Evolutionary conservation across 805 yeast genomes (phyloP), one percentile per base, ranked within the genome.

Genomic region (Isabelozyma rhagii): DNA sequence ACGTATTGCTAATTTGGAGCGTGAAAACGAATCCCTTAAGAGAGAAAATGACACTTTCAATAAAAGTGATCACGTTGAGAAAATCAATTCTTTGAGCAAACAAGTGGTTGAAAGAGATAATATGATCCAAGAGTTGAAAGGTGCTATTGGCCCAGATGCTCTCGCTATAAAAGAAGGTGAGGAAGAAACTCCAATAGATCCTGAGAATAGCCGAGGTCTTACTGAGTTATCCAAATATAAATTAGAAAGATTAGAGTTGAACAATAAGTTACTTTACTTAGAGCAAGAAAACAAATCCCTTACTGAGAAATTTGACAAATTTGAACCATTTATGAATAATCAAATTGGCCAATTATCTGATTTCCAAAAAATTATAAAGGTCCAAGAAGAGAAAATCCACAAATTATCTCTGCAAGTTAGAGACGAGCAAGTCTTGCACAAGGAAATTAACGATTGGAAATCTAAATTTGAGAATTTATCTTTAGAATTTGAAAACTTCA

Each of bases 351-450:
- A 82, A 48, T 67, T 84, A 34, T 68, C 74, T 10, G 74, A 74
- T 17, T 64, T 87, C 60, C 85, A 85, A 57, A 66, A 71, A 15
- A 60, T 86, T 21, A 75, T 87, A 28, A 75, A 79, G 55, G 64
- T 67, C 6, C 91, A 83, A 63, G 79, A 79, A 47, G 67, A 63
- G 3, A 66, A 73, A 53, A 74, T 84, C 41, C 68, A 65, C 2
- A 60, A 62, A 13, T 71, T 81, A 54, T 61, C 74, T 14, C 46
- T 52, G 3, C 74, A 76, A 51, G 64, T 83, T 1, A 67, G 65
- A 45, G 74, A 69, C 25, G 77, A 80, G 51, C 75, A 77, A 51
- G 63, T 56, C 4, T 67, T 78, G 51, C 73, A 74, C 47, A 72
- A 74, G 29, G 78, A 80, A 52, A 64, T 78, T 44, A 69, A 71